Conservation (phyloP, 805 yeast genomes). For the Saturnispora halmiae region DNA sequence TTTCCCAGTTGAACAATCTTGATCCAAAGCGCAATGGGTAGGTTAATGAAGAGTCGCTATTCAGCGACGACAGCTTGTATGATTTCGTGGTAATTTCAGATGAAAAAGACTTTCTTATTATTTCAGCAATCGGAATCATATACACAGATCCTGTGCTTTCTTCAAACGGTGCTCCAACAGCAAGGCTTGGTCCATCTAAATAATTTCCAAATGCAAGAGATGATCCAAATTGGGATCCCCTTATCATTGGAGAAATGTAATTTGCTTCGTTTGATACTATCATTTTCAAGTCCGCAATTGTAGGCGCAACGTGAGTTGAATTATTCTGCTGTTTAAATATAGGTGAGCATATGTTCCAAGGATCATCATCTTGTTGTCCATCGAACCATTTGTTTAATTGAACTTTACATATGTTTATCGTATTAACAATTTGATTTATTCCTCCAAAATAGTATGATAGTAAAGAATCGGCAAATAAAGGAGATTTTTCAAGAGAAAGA, state of each 20-base stretch:
- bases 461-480: conserved; percentile 33
- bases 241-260: conserved; percentile 13
- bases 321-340: conserved; percentile 11
- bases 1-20: conserved; percentile 25
- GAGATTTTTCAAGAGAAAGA: conserved; percentile 28
- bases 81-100: not conserved
- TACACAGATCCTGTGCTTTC: conserved; percentile 36
- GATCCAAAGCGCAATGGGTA: conserved; percentile 37
- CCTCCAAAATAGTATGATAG: conserved; percentile 49
- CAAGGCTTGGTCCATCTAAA: conserved; percentile 31
- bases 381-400: conserved; percentile 36
- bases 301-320: not conserved
- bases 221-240: conserved; percentile 39
- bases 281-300: no score
- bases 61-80: not conserved
- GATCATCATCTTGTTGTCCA: conserved; percentile 16
- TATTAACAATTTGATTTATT: conserved; percentile 35
- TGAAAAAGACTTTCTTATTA: conserved; percentile 9
- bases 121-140: conserved; percentile 32
- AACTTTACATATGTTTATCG: conserved; percentile 32
- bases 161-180: conserved; percentile 45
- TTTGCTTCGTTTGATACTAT: not conserved
- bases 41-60: conserved; percentile 11
- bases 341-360: conserved; percentile 31
- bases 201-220: conserved; percentile 36